A percentile compares a stretch with the other conserved stretches of the same genome.
Evolutionary conservation across 2,329 filamentous ascomycete species (phyloP).

Genomic region (Scedosporium boydii): DNA sequence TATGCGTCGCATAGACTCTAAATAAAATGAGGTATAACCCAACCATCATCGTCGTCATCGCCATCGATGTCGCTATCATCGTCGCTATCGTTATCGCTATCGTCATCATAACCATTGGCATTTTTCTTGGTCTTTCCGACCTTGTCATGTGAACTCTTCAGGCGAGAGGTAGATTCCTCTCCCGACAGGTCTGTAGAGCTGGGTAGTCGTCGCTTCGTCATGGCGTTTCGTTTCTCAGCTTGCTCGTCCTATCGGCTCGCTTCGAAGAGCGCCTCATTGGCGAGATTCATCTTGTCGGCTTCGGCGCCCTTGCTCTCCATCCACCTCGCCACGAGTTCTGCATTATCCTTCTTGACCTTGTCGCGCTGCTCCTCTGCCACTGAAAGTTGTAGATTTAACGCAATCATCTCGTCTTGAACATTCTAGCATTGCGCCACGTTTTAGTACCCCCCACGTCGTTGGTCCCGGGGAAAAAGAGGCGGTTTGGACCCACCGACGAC

Average conservation of each 20-base stretch:
- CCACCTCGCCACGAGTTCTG: slow-evolving; percentile 83
- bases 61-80: not conserved
- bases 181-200: too few species aligned
- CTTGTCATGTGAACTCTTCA: not conserved
- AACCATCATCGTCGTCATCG: not conserved
- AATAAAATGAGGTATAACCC: not conserved
- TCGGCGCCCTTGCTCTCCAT: slow-evolving; percentile 81
- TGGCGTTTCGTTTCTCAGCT: not conserved
- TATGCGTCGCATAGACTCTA: slow-evolving; percentile 1
- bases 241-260: slow-evolving; percentile 15
- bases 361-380: slow-evolving; percentile 69
- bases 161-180: not conserved
- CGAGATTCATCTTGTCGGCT: slow-evolving; percentile 75
- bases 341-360: slow-evolving; percentile 71
- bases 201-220: not conserved
- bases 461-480: not conserved
- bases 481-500: slow-evolving; percentile 47
- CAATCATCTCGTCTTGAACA: slow-evolving; percentile 87
- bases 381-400: slow-evolving; percentile 78
- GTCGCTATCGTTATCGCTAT: not conserved
- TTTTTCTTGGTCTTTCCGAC: not conserved
- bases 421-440: slow-evolving; percentile 34
- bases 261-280: slow-evolving; percentile 38
- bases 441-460: not conserved
- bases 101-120: not conserved